Conservation (phyloP, 2,329 filamentous ascomycete species). For the Diaporthe ampelina region DNA sequence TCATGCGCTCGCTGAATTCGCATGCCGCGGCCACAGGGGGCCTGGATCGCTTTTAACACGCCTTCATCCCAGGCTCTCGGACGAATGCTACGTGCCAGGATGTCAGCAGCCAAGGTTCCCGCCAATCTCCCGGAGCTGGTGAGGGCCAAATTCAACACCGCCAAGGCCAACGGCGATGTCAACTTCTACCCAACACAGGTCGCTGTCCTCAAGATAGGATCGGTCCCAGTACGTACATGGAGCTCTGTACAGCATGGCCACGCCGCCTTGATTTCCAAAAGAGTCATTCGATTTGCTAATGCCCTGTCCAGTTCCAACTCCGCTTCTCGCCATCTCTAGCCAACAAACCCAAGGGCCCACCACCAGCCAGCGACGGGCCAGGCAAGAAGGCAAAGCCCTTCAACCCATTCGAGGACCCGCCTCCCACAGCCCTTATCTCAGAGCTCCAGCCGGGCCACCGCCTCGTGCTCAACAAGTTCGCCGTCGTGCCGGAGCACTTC, state of each 20-base stretch:
- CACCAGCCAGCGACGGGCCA: conserved; percentile 26
- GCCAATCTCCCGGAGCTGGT: conserved; percentile 66
- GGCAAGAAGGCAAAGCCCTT: conserved; percentile 57
- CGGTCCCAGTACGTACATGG: conserved; percentile 57
- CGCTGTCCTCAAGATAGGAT: conserved; percentile 59
- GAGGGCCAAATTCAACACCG: conserved; percentile 62
- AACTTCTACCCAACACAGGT: conserved; percentile 69
- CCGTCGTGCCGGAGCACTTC: conserved; percentile 78
- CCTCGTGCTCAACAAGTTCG: conserved; percentile 82
- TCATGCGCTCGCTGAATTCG: not conserved
- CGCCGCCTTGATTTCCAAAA: not conserved
- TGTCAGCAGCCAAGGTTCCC: conserved; percentile 58
- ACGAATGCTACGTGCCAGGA: conserved; percentile 43
- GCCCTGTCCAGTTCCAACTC: conserved; percentile 73
- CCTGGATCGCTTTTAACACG: not conserved
- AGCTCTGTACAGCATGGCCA: too few species aligned
- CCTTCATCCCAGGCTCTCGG: not conserved
- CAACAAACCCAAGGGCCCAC: conserved; percentile 71
- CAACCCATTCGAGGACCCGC: conserved; percentile 76
- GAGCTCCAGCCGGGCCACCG: conserved; percentile 68
- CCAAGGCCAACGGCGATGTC: conserved; percentile 62
- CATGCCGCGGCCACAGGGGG: not conserved
- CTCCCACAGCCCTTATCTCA: conserved; percentile 66
- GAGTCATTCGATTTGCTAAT: not conserved
- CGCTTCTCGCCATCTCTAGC: conserved; percentile 79